phyloP scores from a whole-genome alignment of 768 basidiomycete species.

The Panaeolus papilionaceus region DNA sequence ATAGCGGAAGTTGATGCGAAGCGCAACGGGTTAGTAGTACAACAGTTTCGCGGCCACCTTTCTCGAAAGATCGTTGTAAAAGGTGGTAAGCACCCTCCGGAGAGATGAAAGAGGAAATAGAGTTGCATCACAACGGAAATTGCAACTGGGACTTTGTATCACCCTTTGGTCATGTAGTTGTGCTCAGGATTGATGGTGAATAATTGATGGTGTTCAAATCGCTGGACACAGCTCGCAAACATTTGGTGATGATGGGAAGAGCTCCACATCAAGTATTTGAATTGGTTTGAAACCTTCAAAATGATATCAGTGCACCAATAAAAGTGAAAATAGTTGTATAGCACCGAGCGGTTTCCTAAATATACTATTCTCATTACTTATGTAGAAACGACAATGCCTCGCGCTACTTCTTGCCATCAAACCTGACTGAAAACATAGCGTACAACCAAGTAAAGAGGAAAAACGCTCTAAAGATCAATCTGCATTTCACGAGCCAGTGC shows the following conservation, averaged over 20 bases:
- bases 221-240: no score
- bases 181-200: slow-evolving; percentile 3
- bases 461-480: not conserved
- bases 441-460: no score
- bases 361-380: no score
- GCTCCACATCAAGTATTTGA: no score
- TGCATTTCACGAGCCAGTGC: not conserved
- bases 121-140: slow-evolving; percentile 1
- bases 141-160: not conserved
- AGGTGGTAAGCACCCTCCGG: not conserved
- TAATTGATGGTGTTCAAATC: not conserved
- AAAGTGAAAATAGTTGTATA: no score
- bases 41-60: not conserved
- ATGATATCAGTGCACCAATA: no score
- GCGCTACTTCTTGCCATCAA: no score
- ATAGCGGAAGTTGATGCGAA: not conserved
- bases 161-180: not conserved
- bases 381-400: no score
- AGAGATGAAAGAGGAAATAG: not conserved
- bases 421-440: no score
- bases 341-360: no score
- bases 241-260: no score
- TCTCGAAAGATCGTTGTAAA: not conserved
- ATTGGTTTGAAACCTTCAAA: no score
- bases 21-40: not conserved